Base-by-base conservation (phyloP, 805 yeast species). In the Phaffomyces opuntiae region DNA sequence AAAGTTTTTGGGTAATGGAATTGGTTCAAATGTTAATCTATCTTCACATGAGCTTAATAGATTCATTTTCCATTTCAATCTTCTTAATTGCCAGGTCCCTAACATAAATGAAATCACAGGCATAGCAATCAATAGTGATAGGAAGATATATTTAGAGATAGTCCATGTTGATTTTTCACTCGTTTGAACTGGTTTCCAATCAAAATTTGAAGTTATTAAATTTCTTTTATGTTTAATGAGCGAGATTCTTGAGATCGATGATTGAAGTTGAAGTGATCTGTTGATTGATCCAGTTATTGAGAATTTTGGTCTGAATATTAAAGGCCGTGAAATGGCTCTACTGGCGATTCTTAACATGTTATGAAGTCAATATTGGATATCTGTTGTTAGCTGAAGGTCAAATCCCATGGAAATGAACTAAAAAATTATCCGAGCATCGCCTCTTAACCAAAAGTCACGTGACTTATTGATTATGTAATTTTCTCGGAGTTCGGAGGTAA, bases 81-180 rank as follows among this genome's bases (percentile, higher is more conserved):
- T 73, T 55, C 78, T 71, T 39, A 87, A 80, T 67, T 93, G 99
- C 99, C 99, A 93, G 46, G 89, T 77, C 2, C 98, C 99, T 38
- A 93, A 68, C 40, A 81, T 82, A 61, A 91, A 86, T 11, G 96
- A 79, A 3, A 89, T 73, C 1, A 89, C 72, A 0, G 99, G 99
- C 83, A 95, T 91, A 19, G 91, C 77, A 42, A 71, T 54, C 63
- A 72, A 57, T 11, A 70, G 48, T 0, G 70, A 63, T 26, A 70
- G 47, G n/a, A 66, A 64, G 25, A 69, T 57, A 17, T 48, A 58
- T 54, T 50, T 61, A 45, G 60, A 56, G 59, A 54, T 44, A 25
- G 55, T 53, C 52, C 57, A 45, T 50, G 56, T 52, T 32, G 55
- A 48, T 68, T 70, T 49, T 54, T 65, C 55, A 11, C 53, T 66